Base-by-base conservation (phyloP, 1,284 basidiomycete species). In the Exsudoporus floridanus region DNA sequence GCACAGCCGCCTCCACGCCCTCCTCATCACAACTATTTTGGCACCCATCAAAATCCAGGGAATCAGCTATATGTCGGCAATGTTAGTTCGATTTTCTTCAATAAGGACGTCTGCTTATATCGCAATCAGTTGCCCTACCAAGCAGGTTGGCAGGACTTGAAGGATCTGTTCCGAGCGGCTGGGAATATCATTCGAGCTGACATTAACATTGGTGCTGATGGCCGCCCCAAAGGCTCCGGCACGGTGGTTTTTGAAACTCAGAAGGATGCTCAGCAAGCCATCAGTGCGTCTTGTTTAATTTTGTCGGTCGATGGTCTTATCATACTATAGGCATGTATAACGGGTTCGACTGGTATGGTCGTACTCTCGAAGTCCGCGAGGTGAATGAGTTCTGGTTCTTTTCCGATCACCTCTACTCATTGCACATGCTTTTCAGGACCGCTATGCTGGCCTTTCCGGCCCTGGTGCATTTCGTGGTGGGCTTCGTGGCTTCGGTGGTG, bases 81-180 rank as follows among this genome's bases (percentile, higher is more conserved):
- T 70, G 92, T 94, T 62, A 66, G 86, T 75, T 13, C 10, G 23
- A 25, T 19, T 18, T 37, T 50, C 4, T 39, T 37, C 9, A 21
- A 21, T 18, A 30, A 35, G 16, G 18, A 50, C 53, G 7, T 50
- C 50, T 59, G 35, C 49, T 54, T 21, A 59, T 37, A 12, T 33
- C 31, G 21, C 31, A 7, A 42, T 33, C 62, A 97, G 94, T 73
- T 98, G 21, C 96, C 95, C 1, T 92, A 92, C 66, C 92, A 94
- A 73, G 94, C 94, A 30, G 93, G 93, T 36, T 99, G 96, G 96
- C 96, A 99, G 72, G 96, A 99, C 69, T 78, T 99, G 54, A 99
- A 98, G 71, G 95, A 98, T 70, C 77, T 98, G 30, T 98, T 98
- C 85, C 86, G 95, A 50, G 84, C 90, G 30, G 92, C 95, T 36